Base-by-base conservation (phyloP, 371 early-diverging fungal genomes). In the Sporodiniella umbellata region DNA sequence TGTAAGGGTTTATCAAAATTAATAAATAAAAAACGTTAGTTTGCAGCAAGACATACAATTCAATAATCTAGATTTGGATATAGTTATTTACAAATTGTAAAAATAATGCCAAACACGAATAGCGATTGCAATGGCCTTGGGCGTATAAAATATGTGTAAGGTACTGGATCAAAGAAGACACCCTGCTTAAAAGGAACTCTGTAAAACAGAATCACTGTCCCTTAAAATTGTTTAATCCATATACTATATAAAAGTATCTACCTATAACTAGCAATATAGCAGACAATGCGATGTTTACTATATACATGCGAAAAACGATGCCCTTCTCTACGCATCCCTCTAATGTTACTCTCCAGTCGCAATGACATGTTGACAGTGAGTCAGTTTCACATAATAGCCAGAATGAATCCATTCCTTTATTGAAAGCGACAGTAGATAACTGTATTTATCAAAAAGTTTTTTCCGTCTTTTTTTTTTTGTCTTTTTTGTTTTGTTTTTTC, bases 71-170 rank as follows among this genome's bases (percentile, higher is more conserved):
- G n/a, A n/a, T n/a, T n/a, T n/a, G n/a, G n/a, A n/a, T n/a, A n/a
- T n/a, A n/a, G n/a, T n/a, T n/a, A n/a, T n/a, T n/a, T 62, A 69
- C 73, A 47, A 5, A 55, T 15, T 37, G 64, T 62, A 28, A 62
- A 69, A 11, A 63, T 40, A 14, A 48, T n/a, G 22, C 64, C 62
- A 35, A 66, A 57, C 18, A 66, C 28, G 10, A 72, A n/a, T 54
- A 72, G 42, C 2, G 62, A 59, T 45, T 72, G 69, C 18, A 72
- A 62, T 11, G 73, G 73, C 33, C 58, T 61, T 17, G 73, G 73
- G 12, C 69, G 53, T n/a, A 66, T 33, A 28, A 63, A 66, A 26
- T 15, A 37, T 18, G 60, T 62, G 21, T 45, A 49, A 1, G 51
- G 37, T 1, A 45, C 45, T 12, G 14, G 48, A 37, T 62, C 59